phyloP scores from a whole-genome alignment of 495 filamentous ascomycete genomes.

The Neurospora tetraspora region DNA sequence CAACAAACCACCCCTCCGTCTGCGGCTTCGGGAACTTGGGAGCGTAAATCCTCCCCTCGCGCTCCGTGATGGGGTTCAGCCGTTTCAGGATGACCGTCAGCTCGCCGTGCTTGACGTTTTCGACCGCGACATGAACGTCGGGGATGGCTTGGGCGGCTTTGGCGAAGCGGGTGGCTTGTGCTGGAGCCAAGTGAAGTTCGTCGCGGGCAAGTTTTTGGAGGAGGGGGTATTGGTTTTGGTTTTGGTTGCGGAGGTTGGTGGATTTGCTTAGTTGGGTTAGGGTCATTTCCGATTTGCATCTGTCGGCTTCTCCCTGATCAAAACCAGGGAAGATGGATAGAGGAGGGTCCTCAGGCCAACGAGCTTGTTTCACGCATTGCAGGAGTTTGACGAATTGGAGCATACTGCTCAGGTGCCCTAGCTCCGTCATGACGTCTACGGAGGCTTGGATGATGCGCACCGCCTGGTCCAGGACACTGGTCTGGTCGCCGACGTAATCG shows the following conservation, averaged over 20 bases:
- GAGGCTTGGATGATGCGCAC: slow-evolving; percentile 90
- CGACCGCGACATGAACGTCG: slow-evolving; percentile 52
- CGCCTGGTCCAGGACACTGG: slow-evolving; percentile 76
- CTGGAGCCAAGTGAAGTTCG: slow-evolving; percentile 24
- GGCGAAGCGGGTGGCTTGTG: slow-evolving; percentile 34
- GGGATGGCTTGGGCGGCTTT: slow-evolving; percentile 56
- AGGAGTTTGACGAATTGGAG: slow-evolving; percentile 75
- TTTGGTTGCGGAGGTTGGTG: slow-evolving; percentile 10
- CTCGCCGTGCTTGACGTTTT: slow-evolving; percentile 47
- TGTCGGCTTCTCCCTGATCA: slow-evolving; percentile 32
- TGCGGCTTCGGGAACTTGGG: slow-evolving; percentile 90
- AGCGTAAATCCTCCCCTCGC: slow-evolving; percentile 66
- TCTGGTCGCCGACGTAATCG: slow-evolving; percentile 93
- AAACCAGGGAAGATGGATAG: slow-evolving; percentile 78
- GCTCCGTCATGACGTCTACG: slow-evolving; percentile 89
- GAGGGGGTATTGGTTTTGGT: slow-evolving; percentile 26
- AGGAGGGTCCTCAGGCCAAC: slow-evolving; percentile 79
- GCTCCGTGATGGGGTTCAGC: slow-evolving; percentile 50
- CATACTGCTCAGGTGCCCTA: slow-evolving; percentile 66
- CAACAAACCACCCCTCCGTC: slow-evolving; percentile 84
- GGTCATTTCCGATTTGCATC: slow-evolving; percentile 21
- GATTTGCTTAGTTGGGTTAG: background rate
- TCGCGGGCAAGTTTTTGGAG: slow-evolving; percentile 30
- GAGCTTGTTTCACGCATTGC: slow-evolving; percentile 81
- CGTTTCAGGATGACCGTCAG: slow-evolving; percentile 56